Base-by-base conservation (phyloP, 2,329 filamentous ascomycete genomes). In the Pyrenophora seminiperda region DNA sequence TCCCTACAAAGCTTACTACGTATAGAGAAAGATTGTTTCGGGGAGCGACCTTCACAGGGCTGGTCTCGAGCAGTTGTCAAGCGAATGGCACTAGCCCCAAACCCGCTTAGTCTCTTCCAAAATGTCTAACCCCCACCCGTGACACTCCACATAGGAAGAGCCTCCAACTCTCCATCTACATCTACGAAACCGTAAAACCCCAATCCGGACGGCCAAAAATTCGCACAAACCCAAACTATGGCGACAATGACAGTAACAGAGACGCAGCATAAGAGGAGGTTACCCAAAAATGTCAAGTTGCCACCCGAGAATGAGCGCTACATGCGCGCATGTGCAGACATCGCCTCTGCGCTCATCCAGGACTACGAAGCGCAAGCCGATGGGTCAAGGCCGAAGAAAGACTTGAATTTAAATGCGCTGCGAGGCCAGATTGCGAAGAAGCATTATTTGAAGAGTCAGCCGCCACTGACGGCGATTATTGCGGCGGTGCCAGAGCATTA, bases 401-500 rank as follows among this genome's bases (percentile, higher is more conserved):
- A 99, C 73, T 83, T 97, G 75, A 99, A 99, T 71, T 82, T 99
- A 64, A 99, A 99, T 75, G 82, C 85, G 50, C 76, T 99, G 60
- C 87, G 94, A 37, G 86, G 90, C 46, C 92, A 92, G 70, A 85
- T 96, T 55, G 84, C 94, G 37, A 96, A 94, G 77, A 97, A 97
- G 77, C 91, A 97, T 77, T 89, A 86, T 71, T 79, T 99, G 54
- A 88, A 85, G 73, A 91, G 85, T 54, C 90, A 96, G 62, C 94
- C 94, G 24, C 91, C 95, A 19, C 79, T 99, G 58, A 97, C 93
- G 7, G 93, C 94, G 53, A 99, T 99, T 69, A 97, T 99, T 69
- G 91, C 94, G 46, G 94, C 94, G 7, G 93, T 99, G 29, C 95
- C 95, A n/a, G 94, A 99, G 72, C 92, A 97, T 73, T 97, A 97